Conservation (phyloP, 2,329 filamentous ascomycete genomes). For the Rhinocladiella similis region DNA sequence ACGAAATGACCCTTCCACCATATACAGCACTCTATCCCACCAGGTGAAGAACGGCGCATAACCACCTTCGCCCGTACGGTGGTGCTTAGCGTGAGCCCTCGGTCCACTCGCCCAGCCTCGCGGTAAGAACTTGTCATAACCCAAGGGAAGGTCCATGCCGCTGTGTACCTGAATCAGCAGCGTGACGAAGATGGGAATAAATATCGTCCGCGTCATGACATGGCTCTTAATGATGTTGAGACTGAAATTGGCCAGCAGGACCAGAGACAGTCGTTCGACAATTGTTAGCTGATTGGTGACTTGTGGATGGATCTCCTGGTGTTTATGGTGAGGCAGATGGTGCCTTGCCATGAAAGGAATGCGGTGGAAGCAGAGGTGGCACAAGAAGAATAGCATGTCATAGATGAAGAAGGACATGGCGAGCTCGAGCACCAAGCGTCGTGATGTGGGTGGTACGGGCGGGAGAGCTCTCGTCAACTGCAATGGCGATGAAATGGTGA, state of each 20-base stretch:
- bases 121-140: constrained; percentile 33
- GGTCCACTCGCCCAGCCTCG: constrained; percentile 30
- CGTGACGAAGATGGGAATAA: constrained; percentile 32
- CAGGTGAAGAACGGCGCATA: not conserved
- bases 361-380: constrained; percentile 31
- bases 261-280: constrained; percentile 29
- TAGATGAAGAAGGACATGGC: constrained; percentile 30
- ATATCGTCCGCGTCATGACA: constrained; percentile 32
- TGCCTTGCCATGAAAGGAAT: constrained; percentile 21
- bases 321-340: constrained; percentile 31
- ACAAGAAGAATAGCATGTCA: constrained; percentile 33
- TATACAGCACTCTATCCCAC: not conserved
- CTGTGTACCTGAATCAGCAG: constrained; percentile 33
- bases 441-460: constrained; percentile 4
- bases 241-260: constrained; percentile 33
- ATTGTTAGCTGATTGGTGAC: constrained; percentile 32
- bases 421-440: constrained; percentile 31
- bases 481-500: not conserved
- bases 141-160: constrained; percentile 31
- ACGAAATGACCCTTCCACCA: not conserved
- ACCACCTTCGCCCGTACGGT: not conserved
- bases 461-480: not conserved
- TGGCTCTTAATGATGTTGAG: constrained; percentile 34
- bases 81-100: constrained; percentile 26
- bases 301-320: constrained; percentile 34